Percentiles rank a stretch among this genome's conserved stretches.
Conservation (phyloP, 768 basidiomycete genomes). For the Tricholomella constricta region DNA sequence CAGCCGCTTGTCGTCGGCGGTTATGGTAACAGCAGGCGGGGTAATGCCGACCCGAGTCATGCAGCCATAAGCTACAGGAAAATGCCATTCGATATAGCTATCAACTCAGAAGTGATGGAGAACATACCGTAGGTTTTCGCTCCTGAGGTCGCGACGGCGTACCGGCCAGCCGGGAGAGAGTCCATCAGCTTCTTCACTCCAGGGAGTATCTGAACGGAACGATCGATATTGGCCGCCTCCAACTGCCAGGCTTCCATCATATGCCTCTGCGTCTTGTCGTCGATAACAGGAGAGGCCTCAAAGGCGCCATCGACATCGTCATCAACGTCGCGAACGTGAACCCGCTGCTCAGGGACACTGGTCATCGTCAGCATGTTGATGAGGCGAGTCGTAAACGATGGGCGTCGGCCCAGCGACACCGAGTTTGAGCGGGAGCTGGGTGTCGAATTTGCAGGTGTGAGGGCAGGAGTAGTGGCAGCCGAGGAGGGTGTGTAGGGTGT, state of each 20-base stretch:
- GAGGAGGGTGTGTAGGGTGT: constrained; percentile 27
- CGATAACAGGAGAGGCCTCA: constrained; percentile 34
- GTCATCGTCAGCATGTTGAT: constrained; percentile 41
- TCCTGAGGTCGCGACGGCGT: constrained; percentile 74
- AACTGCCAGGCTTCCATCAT: constrained; percentile 52
- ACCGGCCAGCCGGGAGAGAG: constrained; percentile 64
- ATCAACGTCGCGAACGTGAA: constrained; percentile 19
- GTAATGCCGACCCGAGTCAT: constrained; percentile 71
- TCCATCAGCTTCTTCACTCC: constrained; percentile 67
- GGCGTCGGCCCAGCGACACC: constrained; percentile 40
- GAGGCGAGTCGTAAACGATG: constrained; percentile 47
- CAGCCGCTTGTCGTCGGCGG: constrained; percentile 74
- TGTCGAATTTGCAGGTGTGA: constrained; percentile 37
- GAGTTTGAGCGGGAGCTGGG: constrained; percentile 48
- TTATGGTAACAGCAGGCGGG: constrained; percentile 70
- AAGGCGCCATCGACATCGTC: constrained; percentile 29
- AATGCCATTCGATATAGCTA: neutral
- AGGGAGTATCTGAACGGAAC: constrained; percentile 70
- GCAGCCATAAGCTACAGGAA: constrained; percentile 55
- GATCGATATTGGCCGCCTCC: constrained; percentile 58
- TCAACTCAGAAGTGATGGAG: constrained; percentile 1
- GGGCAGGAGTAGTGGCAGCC: constrained; percentile 42
- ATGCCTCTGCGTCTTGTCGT: constrained; percentile 27
- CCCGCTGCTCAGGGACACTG: constrained; percentile 30
- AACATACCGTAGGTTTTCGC: constrained; percentile 66